Evolutionary conservation across 495 filamentous ascomycete species (phyloP), one percentile per base, ranked within the genome.

Genomic region (Aspergillus asperescens): DNA sequence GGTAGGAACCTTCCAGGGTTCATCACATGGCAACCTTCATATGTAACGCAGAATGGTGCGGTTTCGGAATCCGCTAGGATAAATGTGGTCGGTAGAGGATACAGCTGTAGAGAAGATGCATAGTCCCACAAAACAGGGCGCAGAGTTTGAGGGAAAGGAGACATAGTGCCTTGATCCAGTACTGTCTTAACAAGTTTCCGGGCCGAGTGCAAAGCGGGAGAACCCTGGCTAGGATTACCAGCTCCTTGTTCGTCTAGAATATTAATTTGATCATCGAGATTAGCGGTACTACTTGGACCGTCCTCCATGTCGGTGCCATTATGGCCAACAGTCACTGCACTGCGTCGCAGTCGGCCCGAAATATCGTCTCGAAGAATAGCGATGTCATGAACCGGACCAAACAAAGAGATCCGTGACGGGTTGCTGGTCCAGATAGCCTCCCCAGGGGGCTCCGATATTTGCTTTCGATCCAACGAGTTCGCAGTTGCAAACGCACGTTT

Each of bases 11-110:
- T 75, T 9, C 89, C 93, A 0, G 93, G 93, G 62, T 98, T 98
- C 81, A 98, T 87, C 2, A 96, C 92, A 75, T 90, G 85, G 61
- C 93, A 97, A 2, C 90, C 92, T 68, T 96, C 90, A 62, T 96
- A 96, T 15, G 87, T 93, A 37, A 95, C 72, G 50, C 83, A 83
- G 62, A 94, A 97, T 0, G 90, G 76, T 37, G 85, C 81, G 20
- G 83, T 82, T 29, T 91, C 86, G 4, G 86, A 73, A 61, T 98
- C 93, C 5, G 86, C 84, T 16, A 98, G 67, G 19, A 95, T 81
- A 57, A 97, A 59, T 0, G 85, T 81, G 12, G 86, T 92, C 5
- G 93, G 93, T 32, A 97, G 66, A 9, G 93, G 93, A 63, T 96
- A 97, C 12, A 98, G 74, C 41, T 85, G 80, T 41, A 96, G 62